Evolutionary conservation across 73 alveolate genomes (phyloP), one percentile per base, ranked within the genome.

Genomic region (Symbiodinium pilosum): DNA sequence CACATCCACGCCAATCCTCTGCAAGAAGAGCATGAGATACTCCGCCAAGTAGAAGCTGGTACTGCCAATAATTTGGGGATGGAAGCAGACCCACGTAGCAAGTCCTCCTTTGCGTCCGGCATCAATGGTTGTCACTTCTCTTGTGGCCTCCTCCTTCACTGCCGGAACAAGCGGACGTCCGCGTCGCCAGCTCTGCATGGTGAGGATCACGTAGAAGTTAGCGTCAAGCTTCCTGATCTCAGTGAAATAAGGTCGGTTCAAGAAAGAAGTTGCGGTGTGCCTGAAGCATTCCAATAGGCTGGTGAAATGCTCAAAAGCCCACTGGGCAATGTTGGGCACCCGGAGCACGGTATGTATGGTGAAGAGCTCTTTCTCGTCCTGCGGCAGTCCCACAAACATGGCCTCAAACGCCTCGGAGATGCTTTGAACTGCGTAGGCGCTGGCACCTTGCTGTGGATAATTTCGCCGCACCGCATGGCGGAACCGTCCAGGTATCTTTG

Each of bases 391-490:
- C 81, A 64, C 81, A 4, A 28, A 14, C 39, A 64, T 18, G 30
- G 12, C 32, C 81, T 64, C 81, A 32, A 64, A 2, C 20, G 24
- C 21, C 30, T 64, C 81, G 21, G 81, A 26, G 38, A 64, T 9
- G 41, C 81, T 28, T 47, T 47, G 59, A 6, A 47, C 59, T 14
- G 68, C 43, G 43, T 84, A 42, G 7, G 81, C 97, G 36, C 97
- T 91, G 81, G 68, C 97, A 40, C 97, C 97, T 5, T 26, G 51
- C 28, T 1, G 14, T 4, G 97, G 97, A 30, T 69, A 71, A 40
- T 91, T 40, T 41, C 97, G 40, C 47, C 88, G 87, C 43, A 68
- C 97, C 89, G 5, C 43, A 75, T 42, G 73, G 56, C 44, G 73
- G 83, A 83, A 43, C 5, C 68, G 39, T 20, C 77, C 97, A 6